Evolutionary conservation across 495 filamentous ascomycete species (phyloP).

Genomic region (Collariella sp.): DNA sequence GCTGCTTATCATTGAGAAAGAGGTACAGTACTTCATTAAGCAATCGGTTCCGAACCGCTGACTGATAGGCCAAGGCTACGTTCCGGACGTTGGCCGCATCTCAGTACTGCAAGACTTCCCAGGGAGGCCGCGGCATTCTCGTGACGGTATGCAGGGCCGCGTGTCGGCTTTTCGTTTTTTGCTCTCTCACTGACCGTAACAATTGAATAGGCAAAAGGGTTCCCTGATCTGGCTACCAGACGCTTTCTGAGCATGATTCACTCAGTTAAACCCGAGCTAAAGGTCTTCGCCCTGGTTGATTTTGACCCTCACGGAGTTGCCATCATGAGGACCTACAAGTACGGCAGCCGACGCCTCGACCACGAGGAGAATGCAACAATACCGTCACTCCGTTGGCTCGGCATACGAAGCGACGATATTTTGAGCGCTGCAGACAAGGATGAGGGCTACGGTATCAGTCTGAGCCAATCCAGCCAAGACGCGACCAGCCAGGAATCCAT

Average conservation of each 20-base stretch:
- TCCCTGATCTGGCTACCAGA: constrained; percentile 77
- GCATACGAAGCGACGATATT: constrained; percentile 57
- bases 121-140: constrained; percentile 20
- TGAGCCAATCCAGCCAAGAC: constrained; percentile 14
- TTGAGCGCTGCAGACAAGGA: neutral
- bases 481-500: constrained; percentile 16
- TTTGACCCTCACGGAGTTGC: constrained; percentile 80
- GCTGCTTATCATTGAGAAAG: constrained; percentile 88
- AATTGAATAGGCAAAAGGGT: constrained; percentile 67
- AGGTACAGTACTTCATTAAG: constrained; percentile 43
- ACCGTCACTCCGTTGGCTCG: constrained; percentile 61
- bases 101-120: constrained; percentile 14
- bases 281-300: constrained; percentile 66
- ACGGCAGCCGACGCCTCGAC: constrained; percentile 64
- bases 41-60: neutral
- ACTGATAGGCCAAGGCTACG: constrained; percentile 52
- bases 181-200: neutral
- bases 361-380: constrained; percentile 58
- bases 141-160: constrained; percentile 22
- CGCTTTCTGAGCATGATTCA: constrained; percentile 53
- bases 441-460: neutral
- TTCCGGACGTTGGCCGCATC: constrained; percentile 48
- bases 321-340: constrained; percentile 80
- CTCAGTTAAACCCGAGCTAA: constrained; percentile 27
- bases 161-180: neutral